These are phyloP conservation scores for Anthracocystis panici-leucophaei DNA, from an alignment of 1,284 basidiomycete species.

Conservation along the genomic window DNA sequence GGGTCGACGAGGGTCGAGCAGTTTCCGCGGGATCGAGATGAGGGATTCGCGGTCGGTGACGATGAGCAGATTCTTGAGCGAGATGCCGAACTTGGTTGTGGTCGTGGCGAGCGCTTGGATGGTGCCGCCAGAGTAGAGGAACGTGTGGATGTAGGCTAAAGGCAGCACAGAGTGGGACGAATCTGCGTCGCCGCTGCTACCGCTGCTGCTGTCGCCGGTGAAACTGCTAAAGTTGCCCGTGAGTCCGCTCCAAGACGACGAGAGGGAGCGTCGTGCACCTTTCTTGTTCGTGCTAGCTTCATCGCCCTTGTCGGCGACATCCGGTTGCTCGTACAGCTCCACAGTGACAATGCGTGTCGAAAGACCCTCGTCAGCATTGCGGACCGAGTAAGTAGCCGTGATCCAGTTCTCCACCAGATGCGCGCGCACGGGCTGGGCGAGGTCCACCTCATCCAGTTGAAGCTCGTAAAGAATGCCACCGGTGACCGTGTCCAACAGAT, in stretches of 20 bases:
- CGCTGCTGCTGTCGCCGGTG: constrained; percentile 30
- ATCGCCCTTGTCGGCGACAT: constrained; percentile 80
- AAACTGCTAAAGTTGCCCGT: constrained; percentile 50
- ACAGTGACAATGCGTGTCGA: constrained; percentile 74
- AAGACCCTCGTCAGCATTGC: constrained; percentile 73
- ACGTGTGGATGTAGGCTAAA: constrained; percentile 77
- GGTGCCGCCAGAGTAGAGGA: constrained; percentile 75
- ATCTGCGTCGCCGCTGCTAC: neutral
- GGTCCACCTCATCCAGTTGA: constrained; percentile 61
- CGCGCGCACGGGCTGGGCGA: constrained; percentile 74
- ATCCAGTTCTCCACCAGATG: constrained; percentile 91
- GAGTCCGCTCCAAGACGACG: constrained; percentile 31
- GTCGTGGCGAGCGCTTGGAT: constrained; percentile 81
- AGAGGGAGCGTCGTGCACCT: constrained; percentile 7
- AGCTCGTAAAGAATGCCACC: constrained; percentile 77
- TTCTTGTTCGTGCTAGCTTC: constrained; percentile 4
- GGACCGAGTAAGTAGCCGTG: constrained; percentile 78
- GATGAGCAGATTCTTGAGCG: constrained; percentile 88
- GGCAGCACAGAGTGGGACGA: constrained; percentile 9
- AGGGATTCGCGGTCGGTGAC: constrained; percentile 82
- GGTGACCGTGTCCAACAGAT: constrained; percentile 82
- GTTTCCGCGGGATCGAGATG: constrained; percentile 78
- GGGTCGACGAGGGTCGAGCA: constrained; percentile 87
- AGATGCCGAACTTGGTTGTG: constrained; percentile 81
- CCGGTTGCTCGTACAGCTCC: constrained; percentile 81